A percentile compares a stretch with the other conserved stretches of the same genome.
phyloP scores from a whole-genome alignment of 2,329 filamentous ascomycete genomes.

The Ceratocystis destructans region DNA sequence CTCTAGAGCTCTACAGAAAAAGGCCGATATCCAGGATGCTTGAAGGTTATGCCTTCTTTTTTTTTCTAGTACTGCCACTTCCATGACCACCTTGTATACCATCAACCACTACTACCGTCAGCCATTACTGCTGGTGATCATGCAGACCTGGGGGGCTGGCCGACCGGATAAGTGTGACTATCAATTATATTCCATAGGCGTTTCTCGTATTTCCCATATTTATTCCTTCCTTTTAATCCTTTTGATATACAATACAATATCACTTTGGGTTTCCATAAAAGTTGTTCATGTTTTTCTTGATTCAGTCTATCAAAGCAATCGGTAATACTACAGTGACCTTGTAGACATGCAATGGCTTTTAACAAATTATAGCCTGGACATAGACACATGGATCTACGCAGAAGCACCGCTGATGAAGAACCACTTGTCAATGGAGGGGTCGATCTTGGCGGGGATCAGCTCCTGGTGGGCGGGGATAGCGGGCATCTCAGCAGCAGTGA shows the following conservation, averaged over 20 bases:
- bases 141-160: background rate
- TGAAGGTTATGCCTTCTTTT: constrained; percentile 17
- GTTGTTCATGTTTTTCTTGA: background rate
- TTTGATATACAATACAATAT: background rate
- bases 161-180: background rate
- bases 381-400: constrained; percentile 37
- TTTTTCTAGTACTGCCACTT: background rate
- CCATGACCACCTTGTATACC: constrained; percentile 9
- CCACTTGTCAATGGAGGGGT: constrained; percentile 98
- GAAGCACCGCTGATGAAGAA: constrained; percentile 99
- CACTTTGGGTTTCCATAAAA: background rate
- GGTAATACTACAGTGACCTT: constrained; percentile 23
- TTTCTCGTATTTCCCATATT: background rate
- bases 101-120: background rate
- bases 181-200: background rate
- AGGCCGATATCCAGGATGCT: constrained; percentile 56
- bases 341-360: constrained; percentile 22
- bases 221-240: background rate
- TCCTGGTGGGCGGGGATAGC: constrained; percentile 70
- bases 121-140: background rate
- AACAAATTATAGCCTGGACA: constrained; percentile 20
- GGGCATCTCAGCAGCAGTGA: constrained; percentile 54
- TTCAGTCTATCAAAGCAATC: background rate
- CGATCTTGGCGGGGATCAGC: constrained; percentile 73
- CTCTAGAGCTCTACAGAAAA: constrained; percentile 66